These are phyloP conservation scores for Suillus lakei DNA, from an alignment of 768 basidiomycete genomes.

Conservation along the genomic window DNA sequence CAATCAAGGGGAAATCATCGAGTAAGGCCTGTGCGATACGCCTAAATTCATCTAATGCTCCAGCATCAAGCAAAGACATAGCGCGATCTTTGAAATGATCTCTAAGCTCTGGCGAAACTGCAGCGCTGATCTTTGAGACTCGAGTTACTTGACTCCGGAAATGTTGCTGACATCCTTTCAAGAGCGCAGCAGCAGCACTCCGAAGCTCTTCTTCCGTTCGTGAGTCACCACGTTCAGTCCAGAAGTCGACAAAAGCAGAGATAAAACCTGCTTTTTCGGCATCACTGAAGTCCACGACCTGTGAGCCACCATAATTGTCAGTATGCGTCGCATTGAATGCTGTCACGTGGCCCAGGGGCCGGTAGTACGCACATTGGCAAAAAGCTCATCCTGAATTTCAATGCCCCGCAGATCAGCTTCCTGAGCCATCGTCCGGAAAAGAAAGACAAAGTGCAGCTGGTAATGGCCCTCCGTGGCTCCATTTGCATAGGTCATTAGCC, in stretches of 20 bases:
- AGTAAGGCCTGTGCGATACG: too few relatives aligned
- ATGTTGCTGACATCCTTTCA: slow-evolving; percentile 40
- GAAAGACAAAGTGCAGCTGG: slow-evolving; percentile 33
- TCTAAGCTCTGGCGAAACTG: slow-evolving; percentile 20
- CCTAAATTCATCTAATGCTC: too few relatives aligned
- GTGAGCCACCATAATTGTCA: neutral
- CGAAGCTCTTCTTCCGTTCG: slow-evolving; percentile 22
- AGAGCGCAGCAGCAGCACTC: slow-evolving; percentile 18
- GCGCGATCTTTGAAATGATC: too few relatives aligned
- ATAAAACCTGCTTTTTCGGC: slow-evolving; percentile 39
- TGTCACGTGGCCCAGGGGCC: neutral
- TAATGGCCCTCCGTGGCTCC: slow-evolving; percentile 38
- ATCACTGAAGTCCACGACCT: slow-evolving; percentile 43
- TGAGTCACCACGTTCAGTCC: slow-evolving; percentile 9
- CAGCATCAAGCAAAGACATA: too few relatives aligned
- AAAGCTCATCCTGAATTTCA: slow-evolving; percentile 18
- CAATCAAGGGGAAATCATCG: too few relatives aligned
- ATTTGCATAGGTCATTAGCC: slow-evolving; percentile 38
- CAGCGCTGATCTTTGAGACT: slow-evolving; percentile 26
- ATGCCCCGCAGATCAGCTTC: slow-evolving; percentile 21
- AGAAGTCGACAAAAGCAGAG: slow-evolving; percentile 32
- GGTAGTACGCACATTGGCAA: slow-evolving; percentile 15
- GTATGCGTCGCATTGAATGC: neutral
- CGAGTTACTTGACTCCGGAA: slow-evolving; percentile 34
- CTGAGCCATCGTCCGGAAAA: slow-evolving; percentile 33